Conservation (phyloP, 2,329 filamentous ascomycete species). For the Fusarium begoniae region DNA sequence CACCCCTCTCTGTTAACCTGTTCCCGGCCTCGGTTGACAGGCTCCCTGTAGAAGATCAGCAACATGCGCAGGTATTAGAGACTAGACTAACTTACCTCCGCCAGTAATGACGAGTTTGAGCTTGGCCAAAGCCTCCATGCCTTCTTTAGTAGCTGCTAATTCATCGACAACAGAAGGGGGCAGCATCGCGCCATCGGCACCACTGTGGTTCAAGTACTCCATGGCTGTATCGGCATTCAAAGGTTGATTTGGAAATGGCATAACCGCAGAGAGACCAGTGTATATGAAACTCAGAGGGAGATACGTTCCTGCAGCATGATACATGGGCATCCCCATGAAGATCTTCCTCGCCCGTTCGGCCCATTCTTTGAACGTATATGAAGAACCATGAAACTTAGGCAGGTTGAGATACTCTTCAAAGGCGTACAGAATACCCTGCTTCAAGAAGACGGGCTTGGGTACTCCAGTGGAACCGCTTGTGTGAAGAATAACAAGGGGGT, state of each 20-base stretch:
- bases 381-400: neutral
- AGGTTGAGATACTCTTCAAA: fast-evolving
- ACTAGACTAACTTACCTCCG: fast-evolving
- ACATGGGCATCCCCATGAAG: neutral
- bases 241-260: neutral
- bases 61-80: fast-evolving
- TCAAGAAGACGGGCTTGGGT: neutral
- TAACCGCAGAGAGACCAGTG: fast-evolving
- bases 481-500: constrained; percentile 5
- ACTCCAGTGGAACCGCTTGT: constrained; percentile 6
- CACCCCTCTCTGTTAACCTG: neutral
- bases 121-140: neutral
- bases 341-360: neutral
- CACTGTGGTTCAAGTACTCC: neutral
- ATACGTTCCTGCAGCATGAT: neutral
- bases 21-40: neutral
- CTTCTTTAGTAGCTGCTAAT: neutral
- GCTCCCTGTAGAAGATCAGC: neutral
- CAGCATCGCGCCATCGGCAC: neutral
- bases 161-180: constrained; percentile 1
- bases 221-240: neutral
- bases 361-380: neutral
- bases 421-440: neutral
- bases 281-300: neutral
- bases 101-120: neutral